Evolutionary conservation across 2,329 filamentous ascomycete species (phyloP).

Genomic region (Pseudogymnoascus sp.): DNA sequence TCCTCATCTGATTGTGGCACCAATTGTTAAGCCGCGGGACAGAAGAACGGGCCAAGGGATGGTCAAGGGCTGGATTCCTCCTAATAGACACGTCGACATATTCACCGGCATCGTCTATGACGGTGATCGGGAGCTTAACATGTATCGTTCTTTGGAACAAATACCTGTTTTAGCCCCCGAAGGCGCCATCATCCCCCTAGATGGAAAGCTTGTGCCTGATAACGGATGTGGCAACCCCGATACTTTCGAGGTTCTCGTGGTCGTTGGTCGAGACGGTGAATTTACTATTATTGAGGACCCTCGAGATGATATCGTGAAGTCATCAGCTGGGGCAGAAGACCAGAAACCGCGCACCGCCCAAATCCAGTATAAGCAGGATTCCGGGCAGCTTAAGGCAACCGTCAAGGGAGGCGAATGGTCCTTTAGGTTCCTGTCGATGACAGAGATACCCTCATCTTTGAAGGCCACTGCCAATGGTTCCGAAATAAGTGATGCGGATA

Average conservation of each 20-base stretch:
- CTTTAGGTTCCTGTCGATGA: conserved; percentile 4
- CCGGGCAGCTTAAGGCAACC: background rate
- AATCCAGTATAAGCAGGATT: background rate
- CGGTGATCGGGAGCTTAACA: conserved; percentile 42
- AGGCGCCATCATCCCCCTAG: conserved; percentile 51
- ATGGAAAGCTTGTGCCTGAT: conserved; percentile 32
- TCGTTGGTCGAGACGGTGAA: conserved; percentile 39
- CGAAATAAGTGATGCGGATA: conserved; percentile 4
- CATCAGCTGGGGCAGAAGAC: background rate
- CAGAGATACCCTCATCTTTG: background rate
- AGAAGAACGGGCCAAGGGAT: conserved; percentile 37
- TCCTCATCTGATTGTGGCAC: conserved; percentile 45
- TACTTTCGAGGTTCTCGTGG: conserved; percentile 40
- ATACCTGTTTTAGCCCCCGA: conserved; percentile 47
- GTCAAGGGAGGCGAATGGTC: background rate
- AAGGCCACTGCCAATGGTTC: background rate
- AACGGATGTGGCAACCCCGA: conserved; percentile 42
- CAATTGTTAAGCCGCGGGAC: conserved; percentile 45
- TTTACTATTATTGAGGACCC: conserved; percentile 43
- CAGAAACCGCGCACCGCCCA: background rate
- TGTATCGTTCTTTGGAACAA: conserved; percentile 41
- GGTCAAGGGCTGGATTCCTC: conserved; percentile 49
- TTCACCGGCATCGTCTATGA: conserved; percentile 51
- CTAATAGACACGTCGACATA: conserved; percentile 46
- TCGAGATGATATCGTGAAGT: background rate